Conservation (phyloP, 192 early-diverging fungal species). For the Gigaspora rosea region DNA sequence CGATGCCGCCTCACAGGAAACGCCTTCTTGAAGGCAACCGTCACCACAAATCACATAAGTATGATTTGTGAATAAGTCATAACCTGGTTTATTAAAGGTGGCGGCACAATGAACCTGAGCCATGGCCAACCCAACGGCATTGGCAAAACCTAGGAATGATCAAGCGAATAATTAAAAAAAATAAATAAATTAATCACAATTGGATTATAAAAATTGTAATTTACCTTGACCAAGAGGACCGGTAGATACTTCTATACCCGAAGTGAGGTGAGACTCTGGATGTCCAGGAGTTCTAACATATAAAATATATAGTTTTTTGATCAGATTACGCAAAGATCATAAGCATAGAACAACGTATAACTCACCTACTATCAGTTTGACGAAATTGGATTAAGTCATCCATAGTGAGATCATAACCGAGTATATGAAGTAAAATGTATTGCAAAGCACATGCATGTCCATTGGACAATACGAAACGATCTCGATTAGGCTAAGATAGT, state of each 20-base stretch:
- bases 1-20: constrained; percentile 86
- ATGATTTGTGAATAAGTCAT: constrained; percentile 82
- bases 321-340: not conserved
- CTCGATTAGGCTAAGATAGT: constrained; percentile 72
- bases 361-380: constrained; percentile 78
- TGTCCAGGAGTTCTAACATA: constrained; percentile 88
- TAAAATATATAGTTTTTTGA: not conserved
- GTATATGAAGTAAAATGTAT: constrained; percentile 87
- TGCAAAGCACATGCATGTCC: constrained; percentile 95
- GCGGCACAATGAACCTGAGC: constrained; percentile 88
- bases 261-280: constrained; percentile 85
- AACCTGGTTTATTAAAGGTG: constrained; percentile 89
- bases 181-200: not conserved
- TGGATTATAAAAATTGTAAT: not conserved
- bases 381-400: constrained; percentile 93
- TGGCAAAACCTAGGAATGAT: constrained; percentile 63
- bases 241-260: constrained; percentile 95
- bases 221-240: constrained; percentile 50
- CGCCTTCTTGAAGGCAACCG: constrained; percentile 98
- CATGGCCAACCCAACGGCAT: constrained; percentile 91
- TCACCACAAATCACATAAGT: constrained; percentile 88
- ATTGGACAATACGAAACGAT: constrained; percentile 97
- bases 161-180: not conserved
- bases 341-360: constrained; percentile 20
- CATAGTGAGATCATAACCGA: constrained; percentile 85